Conservation (phyloP, 106 monocot species). For the Iris macrosiphon region DNA sequence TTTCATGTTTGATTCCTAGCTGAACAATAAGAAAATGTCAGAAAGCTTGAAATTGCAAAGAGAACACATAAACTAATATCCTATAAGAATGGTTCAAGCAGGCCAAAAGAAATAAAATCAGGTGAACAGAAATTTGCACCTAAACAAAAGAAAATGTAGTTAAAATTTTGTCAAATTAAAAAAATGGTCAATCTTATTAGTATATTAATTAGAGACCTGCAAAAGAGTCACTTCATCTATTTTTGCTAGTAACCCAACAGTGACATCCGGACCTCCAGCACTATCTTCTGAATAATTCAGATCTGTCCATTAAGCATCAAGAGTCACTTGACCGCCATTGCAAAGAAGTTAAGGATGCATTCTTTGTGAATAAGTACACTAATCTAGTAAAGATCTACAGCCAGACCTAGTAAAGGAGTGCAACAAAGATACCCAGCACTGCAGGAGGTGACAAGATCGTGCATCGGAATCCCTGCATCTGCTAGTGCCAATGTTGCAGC, state of each 20-base stretch:
- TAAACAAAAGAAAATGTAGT: background rate
- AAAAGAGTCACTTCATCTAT: conserved; percentile 86
- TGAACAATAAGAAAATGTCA: no score
- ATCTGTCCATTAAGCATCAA: conserved; percentile 33
- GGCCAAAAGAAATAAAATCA: background rate
- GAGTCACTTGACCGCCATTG: no score
- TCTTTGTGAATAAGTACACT: background rate
- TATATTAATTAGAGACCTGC: conserved; percentile 40
- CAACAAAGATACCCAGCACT: no score
- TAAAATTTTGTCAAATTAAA: background rate
- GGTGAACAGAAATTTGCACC: background rate
- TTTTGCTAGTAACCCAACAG: conserved; percentile 69
- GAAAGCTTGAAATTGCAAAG: no score
- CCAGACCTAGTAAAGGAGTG: conserved; percentile 69
- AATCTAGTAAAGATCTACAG: background rate
- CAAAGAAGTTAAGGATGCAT: background rate
- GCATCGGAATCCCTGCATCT: conserved; percentile 90
- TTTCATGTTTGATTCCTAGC: no score
- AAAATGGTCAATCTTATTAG: background rate
- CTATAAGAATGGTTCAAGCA: background rate
- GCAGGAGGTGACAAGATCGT: conserved; percentile 83
- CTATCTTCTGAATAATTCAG: no score
- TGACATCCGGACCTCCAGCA: conserved; percentile 95
- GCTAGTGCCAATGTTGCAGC: no score
- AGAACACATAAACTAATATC: no score